Evolutionary conservation across 2,329 filamentous ascomycete species (phyloP).

Genomic region (Sporothrix pseudoabietina): DNA sequence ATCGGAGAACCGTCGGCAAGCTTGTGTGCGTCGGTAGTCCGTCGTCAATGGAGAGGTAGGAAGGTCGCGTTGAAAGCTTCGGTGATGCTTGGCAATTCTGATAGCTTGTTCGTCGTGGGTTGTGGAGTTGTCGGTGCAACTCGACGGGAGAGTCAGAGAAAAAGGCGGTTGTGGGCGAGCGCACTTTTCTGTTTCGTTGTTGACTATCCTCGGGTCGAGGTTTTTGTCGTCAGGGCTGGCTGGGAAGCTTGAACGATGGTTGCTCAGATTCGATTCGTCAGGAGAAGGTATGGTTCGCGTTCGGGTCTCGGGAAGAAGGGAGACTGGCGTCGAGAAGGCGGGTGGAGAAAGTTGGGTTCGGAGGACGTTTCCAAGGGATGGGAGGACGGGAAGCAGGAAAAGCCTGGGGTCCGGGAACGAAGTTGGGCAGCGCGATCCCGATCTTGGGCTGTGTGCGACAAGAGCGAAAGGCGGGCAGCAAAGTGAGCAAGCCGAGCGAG

Average conservation of each 20-base stretch:
- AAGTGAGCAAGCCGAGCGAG: neutral
- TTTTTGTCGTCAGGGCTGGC: neutral
- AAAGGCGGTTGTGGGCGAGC: neutral
- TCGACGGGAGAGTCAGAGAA: neutral
- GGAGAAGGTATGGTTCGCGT: neutral
- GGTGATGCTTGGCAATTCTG: neutral
- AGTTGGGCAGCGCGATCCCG: conserved; percentile 16
- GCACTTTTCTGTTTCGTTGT: neutral
- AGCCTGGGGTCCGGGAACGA: neutral
- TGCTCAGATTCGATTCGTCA: neutral
- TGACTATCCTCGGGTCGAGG: neutral
- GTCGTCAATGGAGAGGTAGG: neutral
- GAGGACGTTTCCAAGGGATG: conserved; percentile 8
- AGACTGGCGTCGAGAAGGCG: neutral
- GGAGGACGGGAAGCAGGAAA: neutral
- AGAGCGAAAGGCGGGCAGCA: neutral
- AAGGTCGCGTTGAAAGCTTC: neutral
- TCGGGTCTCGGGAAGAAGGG: neutral
- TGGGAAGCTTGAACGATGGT: neutral
- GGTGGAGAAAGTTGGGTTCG: neutral
- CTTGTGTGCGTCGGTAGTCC: neutral
- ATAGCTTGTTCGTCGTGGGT: neutral
- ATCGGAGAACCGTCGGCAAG: conserved; percentile 13
- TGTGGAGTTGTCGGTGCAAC: neutral
- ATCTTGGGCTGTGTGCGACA: conserved; percentile 8